Conservation (phyloP, 1,284 basidiomycete genomes). For the Xerocomus amazonicus region DNA sequence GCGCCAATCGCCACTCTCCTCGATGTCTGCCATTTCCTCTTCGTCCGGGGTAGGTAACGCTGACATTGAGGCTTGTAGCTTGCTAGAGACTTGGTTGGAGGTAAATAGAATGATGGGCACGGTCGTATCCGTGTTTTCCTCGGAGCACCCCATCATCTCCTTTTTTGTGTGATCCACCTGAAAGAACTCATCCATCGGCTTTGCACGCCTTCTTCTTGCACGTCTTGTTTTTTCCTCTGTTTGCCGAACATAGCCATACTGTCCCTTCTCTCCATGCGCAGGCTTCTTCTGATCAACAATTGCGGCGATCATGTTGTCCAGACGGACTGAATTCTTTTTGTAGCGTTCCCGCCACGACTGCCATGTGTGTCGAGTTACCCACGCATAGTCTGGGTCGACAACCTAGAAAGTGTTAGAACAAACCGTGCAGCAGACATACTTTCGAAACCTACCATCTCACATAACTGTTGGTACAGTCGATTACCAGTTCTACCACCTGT, state of each 20-base stretch:
- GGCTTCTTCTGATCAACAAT: slow-evolving; percentile 69
- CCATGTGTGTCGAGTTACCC: slow-evolving; percentile 82
- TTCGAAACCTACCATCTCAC: slow-evolving; percentile 40
- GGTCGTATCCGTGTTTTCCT: slow-evolving; percentile 13
- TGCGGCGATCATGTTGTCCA: slow-evolving; percentile 58
- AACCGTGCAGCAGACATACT: neutral
- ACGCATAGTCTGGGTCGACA: slow-evolving; percentile 63
- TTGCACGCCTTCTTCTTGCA: slow-evolving; percentile 46
- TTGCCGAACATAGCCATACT: slow-evolving; percentile 72
- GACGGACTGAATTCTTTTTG: slow-evolving; percentile 69
- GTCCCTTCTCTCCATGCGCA: slow-evolving; percentile 64
- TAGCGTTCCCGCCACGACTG: slow-evolving; percentile 84
- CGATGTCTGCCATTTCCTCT: slow-evolving; percentile 58
- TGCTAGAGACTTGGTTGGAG: slow-evolving; percentile 18
- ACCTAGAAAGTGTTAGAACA: slow-evolving; percentile 31
- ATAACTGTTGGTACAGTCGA: slow-evolving; percentile 66
- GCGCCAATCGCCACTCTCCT: slow-evolving; percentile 59
- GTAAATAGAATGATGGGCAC: slow-evolving; percentile 28
- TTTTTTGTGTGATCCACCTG: slow-evolving; percentile 21
- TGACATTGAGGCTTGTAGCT: slow-evolving; percentile 16
- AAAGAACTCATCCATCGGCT: slow-evolving; percentile 28
- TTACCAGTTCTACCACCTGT: slow-evolving; percentile 77
- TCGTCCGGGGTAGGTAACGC: slow-evolving; percentile 39
- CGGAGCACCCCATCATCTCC: slow-evolving; percentile 24
- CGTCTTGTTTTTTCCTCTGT: slow-evolving; percentile 63